phyloP scores from a whole-genome alignment of 1,284 basidiomycete species.

The Moesziomyces sp. region DNA sequence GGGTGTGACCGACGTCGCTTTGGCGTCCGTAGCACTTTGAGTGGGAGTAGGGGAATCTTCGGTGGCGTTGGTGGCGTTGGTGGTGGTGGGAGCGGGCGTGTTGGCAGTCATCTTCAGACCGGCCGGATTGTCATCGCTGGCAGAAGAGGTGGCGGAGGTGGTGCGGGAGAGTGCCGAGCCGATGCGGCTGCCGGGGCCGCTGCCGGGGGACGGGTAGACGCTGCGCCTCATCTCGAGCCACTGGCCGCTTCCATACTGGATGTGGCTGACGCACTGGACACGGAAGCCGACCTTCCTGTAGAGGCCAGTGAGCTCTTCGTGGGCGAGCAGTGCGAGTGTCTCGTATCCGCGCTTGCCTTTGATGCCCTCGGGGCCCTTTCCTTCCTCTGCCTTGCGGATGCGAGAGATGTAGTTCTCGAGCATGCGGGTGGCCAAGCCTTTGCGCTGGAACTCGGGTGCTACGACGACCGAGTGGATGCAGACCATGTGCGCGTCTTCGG shows the following conservation, averaged over 20 bases:
- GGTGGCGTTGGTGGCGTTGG: background rate
- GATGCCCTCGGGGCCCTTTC: conserved; percentile 39
- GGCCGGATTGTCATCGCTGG: conserved; percentile 21
- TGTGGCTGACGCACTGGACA: conserved; percentile 58
- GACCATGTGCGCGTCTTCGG: conserved; percentile 58
- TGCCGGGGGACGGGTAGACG: conserved; percentile 39
- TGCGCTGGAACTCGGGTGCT: conserved; percentile 44
- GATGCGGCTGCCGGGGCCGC: conserved; percentile 18
- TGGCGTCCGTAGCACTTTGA: background rate
- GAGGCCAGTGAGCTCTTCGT: conserved; percentile 56
- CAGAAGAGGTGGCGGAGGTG: conserved; percentile 28
- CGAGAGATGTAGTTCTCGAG: conserved; percentile 54
- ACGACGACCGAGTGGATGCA: conserved; percentile 65
- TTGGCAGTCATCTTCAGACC: conserved; percentile 17
- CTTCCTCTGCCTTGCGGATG: conserved; percentile 46
- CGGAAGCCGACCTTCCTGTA: conserved; percentile 60
- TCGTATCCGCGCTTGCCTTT: conserved; percentile 59
- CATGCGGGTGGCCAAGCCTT: conserved; percentile 54
- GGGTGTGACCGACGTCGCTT: background rate
- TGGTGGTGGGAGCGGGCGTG: background rate
- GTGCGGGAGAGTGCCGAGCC: conserved; percentile 31
- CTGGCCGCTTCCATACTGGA: conserved; percentile 52
- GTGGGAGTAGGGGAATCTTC: background rate
- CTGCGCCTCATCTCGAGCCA: conserved; percentile 65
- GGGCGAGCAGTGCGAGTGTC: conserved; percentile 57